phyloP scores from a whole-genome alignment of 2,329 filamentous ascomycete genomes.

The Cryoendolithus antarcticus region DNA sequence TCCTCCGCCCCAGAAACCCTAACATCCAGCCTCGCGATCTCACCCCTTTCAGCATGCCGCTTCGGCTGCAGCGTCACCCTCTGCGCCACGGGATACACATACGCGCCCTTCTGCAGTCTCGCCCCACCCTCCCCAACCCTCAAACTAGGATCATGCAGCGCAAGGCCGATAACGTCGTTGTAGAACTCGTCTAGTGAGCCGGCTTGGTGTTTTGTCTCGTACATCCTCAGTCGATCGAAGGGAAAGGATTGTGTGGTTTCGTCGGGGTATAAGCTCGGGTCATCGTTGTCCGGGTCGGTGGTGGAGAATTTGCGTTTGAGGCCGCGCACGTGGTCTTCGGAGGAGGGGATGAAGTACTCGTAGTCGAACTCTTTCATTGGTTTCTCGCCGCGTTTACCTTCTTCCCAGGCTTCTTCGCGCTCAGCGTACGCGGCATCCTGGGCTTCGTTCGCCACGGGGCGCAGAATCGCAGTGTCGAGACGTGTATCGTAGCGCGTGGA shows the following conservation, averaged over 20 bases:
- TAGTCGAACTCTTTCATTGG: conserved; percentile 46
- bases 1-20: too few species aligned
- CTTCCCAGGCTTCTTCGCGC: conserved; percentile 33
- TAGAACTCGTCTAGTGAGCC: conserved; percentile 40
- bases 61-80: conserved; percentile 39
- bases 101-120: conserved; percentile 40
- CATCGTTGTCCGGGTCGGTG: conserved; percentile 40
- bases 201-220: conserved; percentile 44
- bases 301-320: conserved; percentile 46
- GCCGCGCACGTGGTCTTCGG: conserved; percentile 33
- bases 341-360: conserved; percentile 45
- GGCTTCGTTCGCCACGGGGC: conserved; percentile 36
- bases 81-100: conserved; percentile 49
- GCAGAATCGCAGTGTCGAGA: conserved; percentile 46
- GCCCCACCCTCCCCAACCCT: conserved; percentile 14
- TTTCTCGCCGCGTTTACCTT: conserved; percentile 37
- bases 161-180: conserved; percentile 43
- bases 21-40: conserved; percentile 8
- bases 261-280: conserved; percentile 38
- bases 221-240: conserved; percentile 46
- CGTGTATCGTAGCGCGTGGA: conserved; percentile 42
- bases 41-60: conserved; percentile 21
- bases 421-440: conserved; percentile 38
- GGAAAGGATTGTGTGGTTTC: conserved; percentile 33
- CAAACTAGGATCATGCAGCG: conserved; percentile 41